Percentiles rank a stretch among this genome's conserved stretches.
These are phyloP conservation scores for Medicago lupulina DNA, from an alignment of 306 rosid species.

Conservation along the genomic window DNA sequence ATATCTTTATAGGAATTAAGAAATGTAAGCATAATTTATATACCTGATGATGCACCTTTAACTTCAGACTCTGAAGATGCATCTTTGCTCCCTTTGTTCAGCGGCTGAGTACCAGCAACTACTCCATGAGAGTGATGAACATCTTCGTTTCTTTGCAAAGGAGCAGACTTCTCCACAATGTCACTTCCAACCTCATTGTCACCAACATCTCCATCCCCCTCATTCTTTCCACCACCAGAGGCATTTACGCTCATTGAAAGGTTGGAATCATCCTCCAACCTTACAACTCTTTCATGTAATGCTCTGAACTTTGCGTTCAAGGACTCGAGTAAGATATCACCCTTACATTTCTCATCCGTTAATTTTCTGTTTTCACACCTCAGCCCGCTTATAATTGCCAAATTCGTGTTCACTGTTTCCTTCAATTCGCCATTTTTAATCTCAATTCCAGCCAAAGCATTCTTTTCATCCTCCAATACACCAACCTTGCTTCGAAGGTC, in stretches of 20 bases:
- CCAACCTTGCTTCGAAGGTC: neutral
- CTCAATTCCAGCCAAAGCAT: neutral
- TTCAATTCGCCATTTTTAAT: slow-evolving; percentile 23
- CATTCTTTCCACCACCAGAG: neutral
- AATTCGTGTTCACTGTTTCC: slow-evolving; percentile 5
- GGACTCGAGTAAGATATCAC: neutral
- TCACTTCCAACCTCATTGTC: slow-evolving; percentile 1
- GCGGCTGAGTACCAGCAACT: neutral
- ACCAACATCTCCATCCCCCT: neutral
- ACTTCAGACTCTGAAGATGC: neutral
- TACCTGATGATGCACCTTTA: slow-evolving; percentile 31
- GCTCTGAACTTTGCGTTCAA: neutral
- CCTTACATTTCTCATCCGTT: neutral
- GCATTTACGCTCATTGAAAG: neutral
- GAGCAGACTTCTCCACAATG: neutral
- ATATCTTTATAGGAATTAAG: neutral
- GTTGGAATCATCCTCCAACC: slow-evolving; percentile 9
- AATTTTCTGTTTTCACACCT: neutral
- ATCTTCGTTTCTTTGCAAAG: slow-evolving; percentile 29
- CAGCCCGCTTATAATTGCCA: neutral
- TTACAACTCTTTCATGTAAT: neutral
- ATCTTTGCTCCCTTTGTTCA: neutral
- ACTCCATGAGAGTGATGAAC: neutral
- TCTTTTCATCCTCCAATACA: slow-evolving; percentile 27
- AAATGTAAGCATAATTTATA: slow-evolving; percentile 24